Evolutionary conservation across 805 yeast species (phyloP), one percentile per base, ranked within the genome.

Genomic region (Teunomyces aglyptinius): DNA sequence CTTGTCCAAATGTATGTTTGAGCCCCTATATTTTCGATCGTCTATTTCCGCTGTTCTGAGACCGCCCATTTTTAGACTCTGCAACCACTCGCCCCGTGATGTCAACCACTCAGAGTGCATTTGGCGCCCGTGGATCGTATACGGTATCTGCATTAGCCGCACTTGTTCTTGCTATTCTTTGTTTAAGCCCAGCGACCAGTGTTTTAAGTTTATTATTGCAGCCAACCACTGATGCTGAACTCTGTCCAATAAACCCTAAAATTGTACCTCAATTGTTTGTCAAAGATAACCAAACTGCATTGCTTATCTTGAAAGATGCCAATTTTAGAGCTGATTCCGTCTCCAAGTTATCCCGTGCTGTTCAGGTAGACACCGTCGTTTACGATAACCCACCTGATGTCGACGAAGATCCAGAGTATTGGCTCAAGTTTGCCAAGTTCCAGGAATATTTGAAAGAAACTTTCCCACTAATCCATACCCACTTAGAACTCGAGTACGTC

Each of bases 311-410:
- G 26, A 46, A 55, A 32, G 68, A 60, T 46, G 52, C 50, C n/a
- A 35, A 46, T 4, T 70, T 61, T 55, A 51, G 65, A 51, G 39
- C 58, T 20, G 46, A 53, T 6, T 73, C 83, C 0, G 75, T 72
- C 11, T 56, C 55, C 6, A 77, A 71, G 51, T 68, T 82, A 47
- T 64, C 78, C 7, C 81, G 78, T 4, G 87, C 92, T 1, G 76
- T 87, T 16, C 74, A 75, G 57, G 73, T 86, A 47, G 82, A 83
- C 38, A 86, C 95, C 1, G 83, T 78, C 49, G 73, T 82, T 11
- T 74, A 63, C 50, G 96, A 89, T 58, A 53, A 64, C 45, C 70
- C 61, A 43, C 72, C 74, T 8, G 75, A 73, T 18, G 80, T 81
- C 6, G 72, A 62, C n/a, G 77, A 77, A n/a, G 80, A 76, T 31